Evolutionary conservation across 768 basidiomycete genomes (phyloP).

Genomic region (Podaxis carcinomalis): DNA sequence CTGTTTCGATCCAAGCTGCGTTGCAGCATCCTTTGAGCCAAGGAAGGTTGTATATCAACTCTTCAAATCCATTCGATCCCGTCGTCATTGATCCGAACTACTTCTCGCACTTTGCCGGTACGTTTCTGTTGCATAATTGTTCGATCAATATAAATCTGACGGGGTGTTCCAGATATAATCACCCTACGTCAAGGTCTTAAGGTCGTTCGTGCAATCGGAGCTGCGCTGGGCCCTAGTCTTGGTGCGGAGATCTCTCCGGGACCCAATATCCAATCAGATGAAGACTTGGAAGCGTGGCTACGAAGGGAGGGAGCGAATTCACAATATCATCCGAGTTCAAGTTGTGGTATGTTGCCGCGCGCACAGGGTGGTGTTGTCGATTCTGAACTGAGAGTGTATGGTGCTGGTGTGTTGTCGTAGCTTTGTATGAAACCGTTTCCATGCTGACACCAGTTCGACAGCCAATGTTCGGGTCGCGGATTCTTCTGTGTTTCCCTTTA

Average conservation of each 20-base stretch:
- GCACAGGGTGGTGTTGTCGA: conserved; percentile 28
- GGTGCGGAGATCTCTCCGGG: conserved; percentile 25
- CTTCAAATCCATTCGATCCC: conserved; percentile 53
- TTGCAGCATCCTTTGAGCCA: conserved; percentile 62
- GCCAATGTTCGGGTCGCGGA: conserved; percentile 58
- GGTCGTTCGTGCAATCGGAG: conserved; percentile 51
- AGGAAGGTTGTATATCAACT: conserved; percentile 61
- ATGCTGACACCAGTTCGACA: neutral
- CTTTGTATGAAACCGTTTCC: neutral
- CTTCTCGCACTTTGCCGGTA: conserved; percentile 50
- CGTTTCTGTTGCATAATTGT: neutral
- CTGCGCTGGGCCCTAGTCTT: conserved; percentile 40
- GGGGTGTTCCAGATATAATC: conserved; percentile 29
- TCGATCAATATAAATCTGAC: neutral
- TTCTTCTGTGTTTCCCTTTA: conserved; percentile 50
- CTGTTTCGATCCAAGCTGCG: conserved; percentile 54
- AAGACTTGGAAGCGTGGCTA: conserved; percentile 51
- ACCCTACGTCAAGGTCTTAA: conserved; percentile 57
- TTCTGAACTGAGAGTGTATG: conserved; percentile 25
- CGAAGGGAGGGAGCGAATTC: conserved; percentile 31
- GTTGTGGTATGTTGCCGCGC: conserved; percentile 27
- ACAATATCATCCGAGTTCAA: conserved; percentile 52
- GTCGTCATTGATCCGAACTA: conserved; percentile 67
- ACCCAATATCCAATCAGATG: conserved; percentile 41
- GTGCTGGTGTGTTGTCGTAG: conserved; percentile 18